A percentile compares a stretch with the other conserved stretches of the same genome.
phyloP scores from a whole-genome alignment of 306 rosid species.

The Cyamopsis tetragonoloba region DNA sequence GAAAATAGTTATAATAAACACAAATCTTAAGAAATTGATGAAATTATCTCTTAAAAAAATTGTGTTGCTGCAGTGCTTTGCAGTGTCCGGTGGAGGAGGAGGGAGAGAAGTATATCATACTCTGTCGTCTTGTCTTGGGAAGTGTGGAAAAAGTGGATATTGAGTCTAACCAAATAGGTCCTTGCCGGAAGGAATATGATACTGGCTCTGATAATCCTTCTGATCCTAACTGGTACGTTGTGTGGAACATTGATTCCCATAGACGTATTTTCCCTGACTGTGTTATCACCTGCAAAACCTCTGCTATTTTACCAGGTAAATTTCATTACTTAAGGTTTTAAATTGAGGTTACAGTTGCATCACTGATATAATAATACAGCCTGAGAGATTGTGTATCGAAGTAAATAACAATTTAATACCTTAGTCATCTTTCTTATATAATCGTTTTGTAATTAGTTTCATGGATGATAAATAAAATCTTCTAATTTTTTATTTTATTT shows the following conservation, averaged over 20 bases:
- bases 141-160: slow-evolving; percentile 49
- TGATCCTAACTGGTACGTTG: slow-evolving; percentile 51
- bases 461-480: too few species aligned
- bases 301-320: slow-evolving; percentile 27
- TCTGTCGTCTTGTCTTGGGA: slow-evolving; percentile 63
- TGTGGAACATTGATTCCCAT: slow-evolving; percentile 56
- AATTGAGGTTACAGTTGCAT: too few species aligned
- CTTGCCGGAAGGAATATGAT: slow-evolving; percentile 48
- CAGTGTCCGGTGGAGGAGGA: slow-evolving; percentile 37
- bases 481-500: too few species aligned
- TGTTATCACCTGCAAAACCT: slow-evolving; percentile 54
- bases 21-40: too few species aligned
- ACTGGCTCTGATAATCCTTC: slow-evolving; percentile 49
- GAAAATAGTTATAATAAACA: too few species aligned
- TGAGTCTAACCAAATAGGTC: slow-evolving; percentile 38
- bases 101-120: slow-evolving; percentile 42
- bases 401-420: too few species aligned
- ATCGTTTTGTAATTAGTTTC: too few species aligned
- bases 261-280: slow-evolving; percentile 51
- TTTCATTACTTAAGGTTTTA: too few species aligned
- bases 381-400: too few species aligned
- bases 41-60: too few species aligned
- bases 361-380: too few species aligned
- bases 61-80: slow-evolving; percentile 43
- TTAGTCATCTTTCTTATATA: too few species aligned